Percentiles rank a stretch among this genome's conserved stretches.
Evolutionary conservation across 768 basidiomycete species (phyloP).

Genomic region (Krasilnikovozyma curviuscula): DNA sequence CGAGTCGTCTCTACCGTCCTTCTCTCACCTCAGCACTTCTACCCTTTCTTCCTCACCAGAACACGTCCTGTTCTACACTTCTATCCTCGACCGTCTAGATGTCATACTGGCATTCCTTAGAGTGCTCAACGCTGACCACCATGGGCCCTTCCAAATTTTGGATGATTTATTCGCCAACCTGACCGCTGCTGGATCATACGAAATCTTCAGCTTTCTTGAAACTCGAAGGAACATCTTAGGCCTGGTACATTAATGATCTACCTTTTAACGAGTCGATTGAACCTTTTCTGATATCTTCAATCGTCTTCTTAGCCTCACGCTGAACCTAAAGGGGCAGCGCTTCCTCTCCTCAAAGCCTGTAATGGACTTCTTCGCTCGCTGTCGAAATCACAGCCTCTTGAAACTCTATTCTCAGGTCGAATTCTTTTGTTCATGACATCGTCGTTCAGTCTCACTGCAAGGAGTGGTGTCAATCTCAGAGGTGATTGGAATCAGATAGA

Average conservation of each 20-base stretch:
- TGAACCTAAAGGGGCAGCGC: conserved; percentile 60
- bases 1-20: too few relatives aligned
- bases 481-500: conserved; percentile 47
- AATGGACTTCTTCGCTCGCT: conserved; percentile 73
- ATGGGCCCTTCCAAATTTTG: conserved; percentile 1
- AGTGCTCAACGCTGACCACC: conserved; percentile 3
- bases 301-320: too few relatives aligned
- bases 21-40: not conserved
- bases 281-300: conserved; percentile 2
- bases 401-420: conserved; percentile 70
- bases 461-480: conserved; percentile 76
- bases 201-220: conserved; percentile 9
- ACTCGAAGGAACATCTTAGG: conserved; percentile 1
- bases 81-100: not conserved
- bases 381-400: conserved; percentile 67
- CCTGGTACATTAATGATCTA: not conserved
- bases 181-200: not conserved
- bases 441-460: conserved; percentile 69
- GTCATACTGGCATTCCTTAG: not conserved
- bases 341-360: conserved; percentile 59
- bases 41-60: not conserved
- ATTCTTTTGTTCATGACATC: conserved; percentile 71
- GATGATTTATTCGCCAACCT: conserved; percentile 5
- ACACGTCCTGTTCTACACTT: not conserved
- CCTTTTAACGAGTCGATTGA: not conserved